A percentile compares a stretch with the other conserved stretches of the same genome.
Conservation (phyloP, 1,139 yeast genomes). For the Suhomyces bolitotheri region DNA sequence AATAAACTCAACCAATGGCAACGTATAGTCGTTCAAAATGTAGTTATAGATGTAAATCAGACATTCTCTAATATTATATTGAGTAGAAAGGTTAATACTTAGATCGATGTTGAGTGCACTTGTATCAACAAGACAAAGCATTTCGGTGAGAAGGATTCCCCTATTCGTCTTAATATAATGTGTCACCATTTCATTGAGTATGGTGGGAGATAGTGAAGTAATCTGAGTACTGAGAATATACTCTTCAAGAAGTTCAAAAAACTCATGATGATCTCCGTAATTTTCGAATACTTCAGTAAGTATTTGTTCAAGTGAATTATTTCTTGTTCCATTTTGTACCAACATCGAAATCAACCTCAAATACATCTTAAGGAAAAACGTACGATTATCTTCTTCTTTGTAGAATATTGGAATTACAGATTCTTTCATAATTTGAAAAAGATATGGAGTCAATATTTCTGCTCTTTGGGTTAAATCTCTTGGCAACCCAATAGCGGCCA, state of each 20-base stretch:
- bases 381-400: not conserved
- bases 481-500: constrained; percentile 57
- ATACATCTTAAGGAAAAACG: constrained; percentile 19
- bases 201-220: constrained; percentile 54
- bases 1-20: constrained; percentile 66
- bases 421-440: constrained; percentile 56
- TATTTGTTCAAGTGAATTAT: constrained; percentile 31
- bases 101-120: constrained; percentile 71
- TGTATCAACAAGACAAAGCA: constrained; percentile 67
- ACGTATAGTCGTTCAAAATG: constrained; percentile 61
- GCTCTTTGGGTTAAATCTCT: constrained; percentile 43
- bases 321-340: constrained; percentile 10
- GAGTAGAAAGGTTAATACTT: constrained; percentile 58
- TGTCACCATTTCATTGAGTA: constrained; percentile 60
- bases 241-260: constrained; percentile 52
- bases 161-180: constrained; percentile 41
- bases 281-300: constrained; percentile 57
- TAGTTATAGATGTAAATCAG: constrained; percentile 67
- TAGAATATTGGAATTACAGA: constrained; percentile 45
- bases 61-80: constrained; percentile 58
- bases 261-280: constrained; percentile 35
- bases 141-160: constrained; percentile 57
- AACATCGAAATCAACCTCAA: constrained; percentile 28
- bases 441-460: constrained; percentile 51
- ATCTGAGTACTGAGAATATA: constrained; percentile 52